These are phyloP conservation scores for Aspergillus panamensis DNA, from an alignment of 495 filamentous ascomycete genomes.

Conservation along the genomic window DNA sequence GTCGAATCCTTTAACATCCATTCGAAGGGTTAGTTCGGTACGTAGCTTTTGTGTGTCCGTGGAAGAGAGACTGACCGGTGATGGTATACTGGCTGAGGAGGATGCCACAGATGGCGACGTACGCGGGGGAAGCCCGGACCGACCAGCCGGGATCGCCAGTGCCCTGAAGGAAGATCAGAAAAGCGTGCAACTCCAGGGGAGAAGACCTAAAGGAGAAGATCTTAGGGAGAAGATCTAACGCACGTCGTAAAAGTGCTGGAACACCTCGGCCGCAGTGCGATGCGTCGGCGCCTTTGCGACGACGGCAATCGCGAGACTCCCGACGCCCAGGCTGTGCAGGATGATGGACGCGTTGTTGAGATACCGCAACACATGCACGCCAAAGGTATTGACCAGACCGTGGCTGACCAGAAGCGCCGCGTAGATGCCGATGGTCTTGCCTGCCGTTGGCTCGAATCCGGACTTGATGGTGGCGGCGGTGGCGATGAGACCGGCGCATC, in stretches of 20 bases:
- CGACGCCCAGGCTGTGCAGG: background rate
- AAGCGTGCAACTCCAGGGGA: too few species aligned
- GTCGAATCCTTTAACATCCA: background rate
- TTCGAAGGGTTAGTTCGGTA: too few species aligned
- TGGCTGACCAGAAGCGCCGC: background rate
- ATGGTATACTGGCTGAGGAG: conserved; percentile 9
- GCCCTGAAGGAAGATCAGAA: background rate
- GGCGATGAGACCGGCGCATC: conserved; percentile 1
- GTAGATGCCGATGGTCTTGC: background rate
- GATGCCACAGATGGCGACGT: conserved; percentile 1
- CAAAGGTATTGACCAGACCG: conserved; percentile 4
- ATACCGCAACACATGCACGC: conserved; percentile 1
- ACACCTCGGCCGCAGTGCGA: conserved; percentile 2
- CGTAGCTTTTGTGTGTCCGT: background rate
- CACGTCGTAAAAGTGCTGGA: conserved; percentile 6
- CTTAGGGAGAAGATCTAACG: too few species aligned
- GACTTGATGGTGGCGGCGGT: background rate
- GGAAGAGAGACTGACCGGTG: background rate
- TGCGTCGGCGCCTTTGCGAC: conserved; percentile 5
- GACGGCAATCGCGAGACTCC: background rate
- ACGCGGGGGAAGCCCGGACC: background rate
- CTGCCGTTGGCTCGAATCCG: background rate
- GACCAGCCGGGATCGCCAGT: conserved; percentile 3
- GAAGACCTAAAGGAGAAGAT: too few species aligned
- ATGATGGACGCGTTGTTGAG: conserved; percentile 1